Percentiles rank a stretch among this genome's conserved stretches.
Conservation (phyloP, 768 basidiomycete species). For the Russula foetens region DNA sequence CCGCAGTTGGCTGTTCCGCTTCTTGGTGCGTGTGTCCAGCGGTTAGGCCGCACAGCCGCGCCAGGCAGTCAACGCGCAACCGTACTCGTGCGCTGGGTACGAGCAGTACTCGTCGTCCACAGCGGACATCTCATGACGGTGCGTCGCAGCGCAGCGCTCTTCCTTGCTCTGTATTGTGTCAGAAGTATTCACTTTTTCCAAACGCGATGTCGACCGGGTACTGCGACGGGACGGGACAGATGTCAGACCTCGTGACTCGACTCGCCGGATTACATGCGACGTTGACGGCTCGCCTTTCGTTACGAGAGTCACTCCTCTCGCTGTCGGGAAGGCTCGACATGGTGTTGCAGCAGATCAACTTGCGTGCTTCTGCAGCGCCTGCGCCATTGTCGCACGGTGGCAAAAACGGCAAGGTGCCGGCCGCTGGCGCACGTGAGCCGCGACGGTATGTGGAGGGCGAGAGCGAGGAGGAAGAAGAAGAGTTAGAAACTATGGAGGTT, state of each 20-base stretch:
- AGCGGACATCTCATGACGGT: slow-evolving; percentile 93
- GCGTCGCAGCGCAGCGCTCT: slow-evolving; percentile 25
- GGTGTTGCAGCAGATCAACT: slow-evolving; percentile 88
- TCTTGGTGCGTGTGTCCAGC: slow-evolving; percentile 81
- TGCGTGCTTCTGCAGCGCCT: slow-evolving; percentile 69
- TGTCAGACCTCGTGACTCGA: slow-evolving; percentile 85
- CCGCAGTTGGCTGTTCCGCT: slow-evolving; percentile 81
- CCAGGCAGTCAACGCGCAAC: slow-evolving; percentile 72
- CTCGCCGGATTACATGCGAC: slow-evolving; percentile 80
- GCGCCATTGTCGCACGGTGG: slow-evolving; percentile 38
- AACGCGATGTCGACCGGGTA: background rate
- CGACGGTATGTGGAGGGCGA: slow-evolving; percentile 72
- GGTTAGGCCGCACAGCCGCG: slow-evolving; percentile 72
- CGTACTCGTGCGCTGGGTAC: slow-evolving; percentile 67
- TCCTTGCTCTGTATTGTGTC: slow-evolving; percentile 2
- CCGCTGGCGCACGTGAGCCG: slow-evolving; percentile 27
- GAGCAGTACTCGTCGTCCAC: slow-evolving; percentile 76
- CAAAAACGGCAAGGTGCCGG: slow-evolving; percentile 30
- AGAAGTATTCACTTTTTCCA: background rate
- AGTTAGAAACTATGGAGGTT: slow-evolving; percentile 29
- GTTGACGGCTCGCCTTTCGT: slow-evolving; percentile 65
- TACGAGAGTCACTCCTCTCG: slow-evolving; percentile 79
- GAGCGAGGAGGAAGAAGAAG: slow-evolving; percentile 54
- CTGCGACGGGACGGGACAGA: slow-evolving; percentile 46
- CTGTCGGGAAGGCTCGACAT: slow-evolving; percentile 89